phyloP scores from a whole-genome alignment of 1,284 basidiomycete genomes.

The Polyporus tsugae region DNA sequence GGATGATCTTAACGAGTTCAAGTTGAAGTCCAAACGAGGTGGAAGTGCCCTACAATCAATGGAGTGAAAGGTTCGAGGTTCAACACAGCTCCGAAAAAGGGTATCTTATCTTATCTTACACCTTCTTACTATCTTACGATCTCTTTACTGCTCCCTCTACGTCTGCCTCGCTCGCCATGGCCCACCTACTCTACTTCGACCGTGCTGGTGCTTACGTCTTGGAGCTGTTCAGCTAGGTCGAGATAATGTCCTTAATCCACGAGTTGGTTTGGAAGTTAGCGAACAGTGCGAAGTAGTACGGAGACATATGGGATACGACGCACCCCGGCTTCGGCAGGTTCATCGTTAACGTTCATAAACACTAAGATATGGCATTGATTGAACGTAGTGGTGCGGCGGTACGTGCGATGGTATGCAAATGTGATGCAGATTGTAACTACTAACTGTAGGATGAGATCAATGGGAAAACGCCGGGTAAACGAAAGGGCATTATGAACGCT shows the following conservation, averaged over 20 bases:
- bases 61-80: no score
- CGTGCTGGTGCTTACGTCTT: constrained; percentile 16
- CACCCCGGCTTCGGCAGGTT: no score
- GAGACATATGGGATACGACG: constrained; percentile 20
- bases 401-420: constrained; percentile 4
- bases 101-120: no score
- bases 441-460: not conserved
- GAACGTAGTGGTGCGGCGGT: not conserved
- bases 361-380: constrained; percentile 2
- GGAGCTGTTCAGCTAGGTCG: constrained; percentile 18
- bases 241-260: constrained; percentile 3
- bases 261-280: constrained; percentile 24
- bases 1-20: no score
- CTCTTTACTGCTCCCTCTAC: constrained; percentile 4
- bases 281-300: constrained; percentile 2
- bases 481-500: constrained; percentile 20
- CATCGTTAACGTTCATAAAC: not conserved
- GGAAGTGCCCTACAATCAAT: no score
- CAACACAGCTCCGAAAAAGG: no score
- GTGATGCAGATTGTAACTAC: not conserved
- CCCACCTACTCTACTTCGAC: constrained; percentile 21
- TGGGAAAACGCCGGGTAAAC: not conserved
- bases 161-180: not conserved
- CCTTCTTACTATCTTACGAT: no score
- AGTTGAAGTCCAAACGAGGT: no score